Evolutionary conservation across 225 moss, liverwort and hornwort genomes (phyloP).

Genomic region (Pleurozium schreberi): DNA sequence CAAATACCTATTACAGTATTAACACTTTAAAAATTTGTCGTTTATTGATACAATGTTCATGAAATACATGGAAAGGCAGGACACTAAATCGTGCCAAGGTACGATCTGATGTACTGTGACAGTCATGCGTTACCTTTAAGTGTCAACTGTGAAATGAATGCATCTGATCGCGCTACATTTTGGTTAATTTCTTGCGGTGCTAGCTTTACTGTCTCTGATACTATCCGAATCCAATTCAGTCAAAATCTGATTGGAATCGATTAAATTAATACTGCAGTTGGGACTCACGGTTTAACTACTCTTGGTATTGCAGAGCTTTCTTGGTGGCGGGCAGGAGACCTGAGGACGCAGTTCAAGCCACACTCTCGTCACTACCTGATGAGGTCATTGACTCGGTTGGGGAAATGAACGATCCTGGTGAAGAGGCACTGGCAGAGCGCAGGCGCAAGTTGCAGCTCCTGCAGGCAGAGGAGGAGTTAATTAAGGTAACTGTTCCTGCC

Average conservation of each 20-base stretch:
- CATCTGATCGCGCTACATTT: not conserved
- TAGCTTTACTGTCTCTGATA: not conserved
- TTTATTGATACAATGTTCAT: not conserved
- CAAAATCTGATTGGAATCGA: not conserved
- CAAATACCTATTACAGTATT: too few relatives aligned
- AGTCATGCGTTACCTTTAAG: not conserved
- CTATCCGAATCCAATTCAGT: not conserved
- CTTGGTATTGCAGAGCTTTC: constrained; percentile 63
- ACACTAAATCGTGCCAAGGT: too few relatives aligned
- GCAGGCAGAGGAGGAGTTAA: constrained; percentile 78
- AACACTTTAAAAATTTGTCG: accelerated
- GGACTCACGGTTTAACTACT: not conserved
- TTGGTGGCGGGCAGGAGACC: constrained; percentile 76
- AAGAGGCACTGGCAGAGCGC: constrained; percentile 82
- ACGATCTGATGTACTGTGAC: not conserved
- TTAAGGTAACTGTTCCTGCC: constrained; percentile 42
- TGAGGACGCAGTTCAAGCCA: constrained; percentile 93
- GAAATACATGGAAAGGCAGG: too few relatives aligned
- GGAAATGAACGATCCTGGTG: constrained; percentile 35
- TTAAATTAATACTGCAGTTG: not conserved
- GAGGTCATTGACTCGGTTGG: constrained; percentile 95
- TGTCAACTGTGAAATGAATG: not conserved
- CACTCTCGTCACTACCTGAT: constrained; percentile 93
- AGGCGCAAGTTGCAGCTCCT: constrained; percentile 88
- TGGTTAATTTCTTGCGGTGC: not conserved